Conservation (phyloP, 768 basidiomycete species). For the Tephrocybe sp. region DNA sequence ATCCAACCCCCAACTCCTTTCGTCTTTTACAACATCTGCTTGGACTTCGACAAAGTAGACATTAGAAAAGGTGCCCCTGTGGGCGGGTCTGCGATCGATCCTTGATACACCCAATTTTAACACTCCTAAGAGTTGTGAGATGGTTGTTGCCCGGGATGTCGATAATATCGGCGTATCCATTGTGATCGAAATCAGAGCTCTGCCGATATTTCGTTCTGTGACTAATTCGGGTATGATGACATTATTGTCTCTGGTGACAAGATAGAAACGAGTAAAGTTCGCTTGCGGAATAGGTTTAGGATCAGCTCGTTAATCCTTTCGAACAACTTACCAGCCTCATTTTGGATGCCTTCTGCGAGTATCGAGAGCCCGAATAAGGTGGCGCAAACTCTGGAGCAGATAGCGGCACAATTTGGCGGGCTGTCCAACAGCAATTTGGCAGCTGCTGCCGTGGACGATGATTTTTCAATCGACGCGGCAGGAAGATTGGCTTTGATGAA, state of each 20-base stretch:
- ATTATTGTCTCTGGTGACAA: slow-evolving; percentile 43
- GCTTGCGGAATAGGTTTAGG: slow-evolving; percentile 31
- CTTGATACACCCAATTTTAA: slow-evolving; percentile 48
- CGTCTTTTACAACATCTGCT: slow-evolving; percentile 11
- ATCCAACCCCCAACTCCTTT: slow-evolving; percentile 28
- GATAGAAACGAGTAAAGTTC: slow-evolving; percentile 72
- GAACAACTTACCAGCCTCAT: slow-evolving; percentile 43
- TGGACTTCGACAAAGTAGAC: slow-evolving; percentile 68
- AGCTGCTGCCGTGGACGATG: slow-evolving; percentile 73
- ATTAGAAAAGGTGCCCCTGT: slow-evolving; percentile 45
- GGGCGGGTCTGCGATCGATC: slow-evolving; percentile 66
- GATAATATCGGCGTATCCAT: slow-evolving; percentile 13
- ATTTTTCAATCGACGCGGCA: slow-evolving; percentile 48
- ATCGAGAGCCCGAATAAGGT: slow-evolving; percentile 65
- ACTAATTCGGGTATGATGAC: slow-evolving; percentile 9
- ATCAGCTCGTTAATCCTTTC: background rate
- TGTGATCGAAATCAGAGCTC: slow-evolving; percentile 32
- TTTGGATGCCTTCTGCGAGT: slow-evolving; percentile 64
- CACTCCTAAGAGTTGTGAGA: slow-evolving; percentile 28
- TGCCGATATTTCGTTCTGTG: slow-evolving; percentile 13
- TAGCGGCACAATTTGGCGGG: slow-evolving; percentile 60
- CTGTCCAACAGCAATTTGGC: slow-evolving; percentile 49
- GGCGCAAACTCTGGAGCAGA: slow-evolving; percentile 68
- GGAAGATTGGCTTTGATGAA: slow-evolving; percentile 61
- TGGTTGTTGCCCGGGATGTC: slow-evolving; percentile 16